Percentiles rank a stretch among this genome's conserved stretches.
phyloP scores from a whole-genome alignment of 257 asterid species.

The Lithospermum erythrorhizon region DNA sequence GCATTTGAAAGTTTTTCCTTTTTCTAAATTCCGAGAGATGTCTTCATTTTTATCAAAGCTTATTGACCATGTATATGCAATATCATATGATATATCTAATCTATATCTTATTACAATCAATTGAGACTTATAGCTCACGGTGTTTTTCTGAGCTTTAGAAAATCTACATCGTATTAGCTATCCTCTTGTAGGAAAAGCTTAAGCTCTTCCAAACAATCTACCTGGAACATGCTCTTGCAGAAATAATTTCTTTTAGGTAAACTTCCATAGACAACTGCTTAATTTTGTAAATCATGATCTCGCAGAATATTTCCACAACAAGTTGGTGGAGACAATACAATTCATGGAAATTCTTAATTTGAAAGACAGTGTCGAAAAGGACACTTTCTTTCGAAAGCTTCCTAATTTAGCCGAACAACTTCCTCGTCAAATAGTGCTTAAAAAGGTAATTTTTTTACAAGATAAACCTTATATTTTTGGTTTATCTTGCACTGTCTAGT shows the following conservation, averaged over 20 bases:
- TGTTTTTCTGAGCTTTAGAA: no score
- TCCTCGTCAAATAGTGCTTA: conserved; percentile 88
- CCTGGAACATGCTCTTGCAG: background rate
- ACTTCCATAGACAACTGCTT: conserved; percentile 13
- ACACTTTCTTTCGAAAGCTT: conserved; percentile 88
- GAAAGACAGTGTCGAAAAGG: conserved; percentile 98
- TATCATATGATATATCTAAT: no score
- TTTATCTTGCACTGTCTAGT: background rate
- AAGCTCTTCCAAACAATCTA: background rate
- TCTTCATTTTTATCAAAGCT: no score
- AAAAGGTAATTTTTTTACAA: conserved; percentile 63
- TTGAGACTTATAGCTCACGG: no score
- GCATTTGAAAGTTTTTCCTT: no score
- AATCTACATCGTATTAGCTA: no score
- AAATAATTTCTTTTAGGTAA: no score
- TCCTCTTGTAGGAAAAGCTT: no score
- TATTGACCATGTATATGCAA: no score
- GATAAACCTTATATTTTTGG: conserved; percentile 1
- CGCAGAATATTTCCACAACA: conserved; percentile 95
- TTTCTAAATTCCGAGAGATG: no score
- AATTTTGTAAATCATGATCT: conserved; percentile 21
- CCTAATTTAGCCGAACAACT: conserved; percentile 95
- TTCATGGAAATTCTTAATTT: conserved; percentile 96
- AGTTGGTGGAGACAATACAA: conserved; percentile 92
- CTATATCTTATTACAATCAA: no score